Evolutionary conservation across 1,284 basidiomycete species (phyloP).

Genomic region (Inonotus obliquus): DNA sequence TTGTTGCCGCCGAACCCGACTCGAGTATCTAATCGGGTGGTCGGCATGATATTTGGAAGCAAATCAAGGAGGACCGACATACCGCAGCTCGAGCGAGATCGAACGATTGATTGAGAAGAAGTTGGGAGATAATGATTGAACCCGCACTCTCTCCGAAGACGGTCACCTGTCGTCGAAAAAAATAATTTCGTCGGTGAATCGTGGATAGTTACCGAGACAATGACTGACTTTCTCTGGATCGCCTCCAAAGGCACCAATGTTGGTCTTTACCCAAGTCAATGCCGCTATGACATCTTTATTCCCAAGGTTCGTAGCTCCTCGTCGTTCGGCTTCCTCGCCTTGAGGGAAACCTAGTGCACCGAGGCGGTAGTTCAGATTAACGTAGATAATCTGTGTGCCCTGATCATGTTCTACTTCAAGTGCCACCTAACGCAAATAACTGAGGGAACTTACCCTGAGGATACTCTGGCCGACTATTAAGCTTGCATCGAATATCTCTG

Average conservation of each 20-base stretch:
- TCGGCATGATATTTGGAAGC: not conserved
- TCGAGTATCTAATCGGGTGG: constrained; percentile 37
- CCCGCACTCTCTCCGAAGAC: constrained; percentile 54
- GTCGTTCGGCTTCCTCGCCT: constrained; percentile 38
- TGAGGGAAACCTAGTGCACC: constrained; percentile 47
- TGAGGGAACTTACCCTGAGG: constrained; percentile 35
- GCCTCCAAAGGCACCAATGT: constrained; percentile 44
- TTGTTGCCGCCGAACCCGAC: constrained; percentile 36
- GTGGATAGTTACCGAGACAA: not conserved
- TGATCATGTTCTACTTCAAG: constrained; percentile 9
- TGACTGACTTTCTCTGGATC: constrained; percentile 38
- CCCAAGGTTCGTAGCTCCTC: constrained; percentile 39
- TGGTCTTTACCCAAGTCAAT: constrained; percentile 44
- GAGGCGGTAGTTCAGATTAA: constrained; percentile 51
- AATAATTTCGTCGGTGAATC: not conserved
- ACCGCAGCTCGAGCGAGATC: constrained; percentile 40
- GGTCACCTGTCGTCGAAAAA: constrained; percentile 36
- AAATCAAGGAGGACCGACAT: constrained; percentile 20
- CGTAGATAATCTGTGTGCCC: constrained; percentile 47
- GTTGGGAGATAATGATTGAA: constrained; percentile 38
- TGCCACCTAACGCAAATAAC: not conserved
- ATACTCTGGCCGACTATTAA: constrained; percentile 42
- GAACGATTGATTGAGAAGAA: constrained; percentile 40
- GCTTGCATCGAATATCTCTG: constrained; percentile 37
- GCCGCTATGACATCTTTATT: constrained; percentile 40